Conservation (phyloP, 2,329 filamentous ascomycete species). For the Xylaria sp. region DNA sequence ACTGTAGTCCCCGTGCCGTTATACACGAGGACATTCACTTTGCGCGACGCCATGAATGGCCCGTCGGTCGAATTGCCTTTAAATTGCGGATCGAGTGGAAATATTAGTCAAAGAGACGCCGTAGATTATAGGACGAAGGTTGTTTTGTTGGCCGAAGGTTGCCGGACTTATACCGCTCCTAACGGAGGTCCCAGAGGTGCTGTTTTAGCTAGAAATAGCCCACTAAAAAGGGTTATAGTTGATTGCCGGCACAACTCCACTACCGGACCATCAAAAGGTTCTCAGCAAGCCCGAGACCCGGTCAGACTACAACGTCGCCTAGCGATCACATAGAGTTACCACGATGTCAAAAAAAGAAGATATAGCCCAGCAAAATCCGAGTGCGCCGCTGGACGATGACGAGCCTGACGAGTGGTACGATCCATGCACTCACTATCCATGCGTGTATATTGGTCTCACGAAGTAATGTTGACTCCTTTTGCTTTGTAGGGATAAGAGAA, state of each 20-base stretch:
- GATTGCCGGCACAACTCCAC: not conserved
- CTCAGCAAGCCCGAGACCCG: slow-evolving; percentile 3
- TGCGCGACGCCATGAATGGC: slow-evolving; percentile 69
- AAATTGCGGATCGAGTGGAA: slow-evolving; percentile 11
- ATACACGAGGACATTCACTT: slow-evolving; percentile 93
- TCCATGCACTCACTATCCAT: not conserved
- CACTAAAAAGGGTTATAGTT: slow-evolving; percentile 20
- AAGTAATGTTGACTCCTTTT: slow-evolving; percentile 26
- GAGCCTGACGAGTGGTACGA: slow-evolving; percentile 94
- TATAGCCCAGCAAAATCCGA: slow-evolving; percentile 52
- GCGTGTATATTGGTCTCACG: not conserved
- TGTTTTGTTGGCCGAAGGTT: slow-evolving; percentile 10
- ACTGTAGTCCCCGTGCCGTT: slow-evolving; percentile 89
- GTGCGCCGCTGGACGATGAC: slow-evolving; percentile 72
- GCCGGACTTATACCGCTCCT: slow-evolving; percentile 27
- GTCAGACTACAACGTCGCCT: not conserved
- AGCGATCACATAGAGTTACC: not conserved
- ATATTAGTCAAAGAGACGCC: slow-evolving; percentile 8
- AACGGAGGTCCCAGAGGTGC: slow-evolving; percentile 6
- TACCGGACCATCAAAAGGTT: slow-evolving; percentile 10
- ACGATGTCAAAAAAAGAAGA: slow-evolving; percentile 69
- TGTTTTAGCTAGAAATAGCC: slow-evolving; percentile 1
- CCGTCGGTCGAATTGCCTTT: slow-evolving; percentile 4
- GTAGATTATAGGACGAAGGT: slow-evolving; percentile 8
- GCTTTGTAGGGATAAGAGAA: slow-evolving; percentile 86